Evolutionary conservation across 176 grass and related monocot genomes (phyloP), one percentile per base, ranked within the genome.

Genomic region (Poa pratensis): DNA sequence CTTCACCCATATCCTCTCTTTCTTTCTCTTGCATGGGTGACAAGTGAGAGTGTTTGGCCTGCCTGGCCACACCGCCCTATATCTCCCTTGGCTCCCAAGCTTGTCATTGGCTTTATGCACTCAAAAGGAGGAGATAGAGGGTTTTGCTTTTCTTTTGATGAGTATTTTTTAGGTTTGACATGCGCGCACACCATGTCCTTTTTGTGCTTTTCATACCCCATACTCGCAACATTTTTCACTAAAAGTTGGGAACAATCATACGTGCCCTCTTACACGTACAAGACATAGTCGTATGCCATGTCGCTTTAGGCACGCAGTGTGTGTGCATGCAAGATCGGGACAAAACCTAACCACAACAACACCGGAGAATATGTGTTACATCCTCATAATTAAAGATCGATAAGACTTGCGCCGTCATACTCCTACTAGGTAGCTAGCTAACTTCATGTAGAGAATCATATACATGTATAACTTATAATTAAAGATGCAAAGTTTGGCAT

Each of bases 41-140:
- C 88, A 90, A 90, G 65, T 86, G 78, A 78, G 64, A 90, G 83
- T 90, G 88, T 77, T 86, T 65, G 61, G 73, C 86, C 46, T 77
- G 45, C 43, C 73, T 75, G 82, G 77, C 40, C 76, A 75, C 61
- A 75, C 61, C 70, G 15, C 40, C 10, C 37, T n/a, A n/a, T n/a
- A n/a, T 51, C 88, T 90, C 84, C 79, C 88, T 86, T 90, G 48
- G 88, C 84, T 90, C 73, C 79, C 88, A 90, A 86, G 88, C 79
- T 83, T 86, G 88, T 86, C 83, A 82, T n/a, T 86, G 65, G 24
- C 79, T 86, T 90, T 90, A 86, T 79, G 55, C 78, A 78, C 84
- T 57, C 88, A 61, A 72, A 89, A 85, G 26, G 58, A 34, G 62
- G 22, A 12, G 58, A 60, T 46, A n/a, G 19, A 50, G 34, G 10